A percentile compares a stretch with the other conserved stretches of the same genome.
Conservation (phyloP, 495 filamentous ascomycete genomes). For the Aspergillus avenaceus region DNA sequence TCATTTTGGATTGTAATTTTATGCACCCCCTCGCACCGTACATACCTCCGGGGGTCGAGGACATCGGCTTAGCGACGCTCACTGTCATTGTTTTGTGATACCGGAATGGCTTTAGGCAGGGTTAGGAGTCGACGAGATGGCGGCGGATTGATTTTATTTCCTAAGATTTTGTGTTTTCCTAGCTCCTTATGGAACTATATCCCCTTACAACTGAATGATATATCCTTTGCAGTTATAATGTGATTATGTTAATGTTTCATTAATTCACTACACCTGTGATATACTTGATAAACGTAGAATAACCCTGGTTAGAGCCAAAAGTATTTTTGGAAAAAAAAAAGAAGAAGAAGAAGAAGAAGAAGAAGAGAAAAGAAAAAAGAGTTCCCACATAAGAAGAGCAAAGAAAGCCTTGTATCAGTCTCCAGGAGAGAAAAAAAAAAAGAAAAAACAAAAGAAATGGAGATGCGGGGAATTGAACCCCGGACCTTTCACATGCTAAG, state of each 20-base stretch:
- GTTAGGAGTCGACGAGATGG: constrained; percentile 5
- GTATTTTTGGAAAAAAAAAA: too few species aligned
- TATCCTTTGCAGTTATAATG: neutral
- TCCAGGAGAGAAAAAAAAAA: too few species aligned
- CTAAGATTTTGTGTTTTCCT: neutral
- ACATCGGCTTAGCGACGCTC: constrained; percentile 6
- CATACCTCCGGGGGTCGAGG: constrained; percentile 8
- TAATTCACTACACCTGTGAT: too few species aligned
- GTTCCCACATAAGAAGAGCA: too few species aligned
- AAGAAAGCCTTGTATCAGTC: too few species aligned
- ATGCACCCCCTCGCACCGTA: constrained; percentile 12
- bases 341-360: too few species aligned
- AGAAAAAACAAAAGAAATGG: constrained; percentile 4
- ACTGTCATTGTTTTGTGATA: constrained; percentile 9
- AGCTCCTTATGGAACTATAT: neutral
- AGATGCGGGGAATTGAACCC: constrained; percentile 6
- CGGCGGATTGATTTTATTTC: neutral
- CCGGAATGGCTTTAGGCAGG: constrained; percentile 11
- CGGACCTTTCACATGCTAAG: constrained; percentile 1
- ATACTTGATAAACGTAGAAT: too few species aligned
- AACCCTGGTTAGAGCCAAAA: too few species aligned
- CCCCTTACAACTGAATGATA: neutral
- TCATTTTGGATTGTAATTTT: constrained; percentile 31
- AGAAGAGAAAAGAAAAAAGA: too few species aligned
- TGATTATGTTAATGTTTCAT: too few species aligned